phyloP scores from a whole-genome alignment of 2,329 filamentous ascomycete species.

The Nemania sp. region DNA sequence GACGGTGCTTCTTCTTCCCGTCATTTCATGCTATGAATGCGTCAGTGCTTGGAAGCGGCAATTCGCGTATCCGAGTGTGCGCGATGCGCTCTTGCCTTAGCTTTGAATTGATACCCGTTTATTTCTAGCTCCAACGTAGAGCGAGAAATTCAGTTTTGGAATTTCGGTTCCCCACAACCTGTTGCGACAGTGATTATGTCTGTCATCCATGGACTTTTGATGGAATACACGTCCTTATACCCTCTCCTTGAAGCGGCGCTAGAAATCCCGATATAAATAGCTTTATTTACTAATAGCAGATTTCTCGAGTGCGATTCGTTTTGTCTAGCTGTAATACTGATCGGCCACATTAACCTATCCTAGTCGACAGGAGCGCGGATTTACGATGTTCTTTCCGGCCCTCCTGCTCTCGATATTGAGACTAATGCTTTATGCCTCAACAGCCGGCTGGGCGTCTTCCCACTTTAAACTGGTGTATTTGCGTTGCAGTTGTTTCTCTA shows the following conservation, averaged over 20 bases:
- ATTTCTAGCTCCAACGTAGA: background rate
- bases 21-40: background rate
- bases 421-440: background rate
- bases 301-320: too few relatives aligned
- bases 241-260: too few relatives aligned
- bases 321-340: too few relatives aligned
- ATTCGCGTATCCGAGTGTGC: background rate
- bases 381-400: background rate
- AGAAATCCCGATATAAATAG: too few relatives aligned
- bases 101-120: constrained; percentile 9
- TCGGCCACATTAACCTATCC: too few relatives aligned
- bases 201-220: too few relatives aligned
- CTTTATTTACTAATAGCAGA: too few relatives aligned
- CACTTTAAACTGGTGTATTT: constrained; percentile 47
- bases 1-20: background rate
- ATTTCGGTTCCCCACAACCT: background rate
- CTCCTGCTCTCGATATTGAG: background rate
- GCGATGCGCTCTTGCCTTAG: too few relatives aligned
- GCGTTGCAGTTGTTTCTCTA: constrained; percentile 50
- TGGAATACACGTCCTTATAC: too few relatives aligned
- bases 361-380: too few relatives aligned
- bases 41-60: background rate
- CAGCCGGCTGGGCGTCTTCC: background rate
- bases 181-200: background rate
- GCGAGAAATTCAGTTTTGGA: background rate